Evolutionary conservation across 306 rosid species (phyloP).

Genomic region (Medicago arabica): DNA sequence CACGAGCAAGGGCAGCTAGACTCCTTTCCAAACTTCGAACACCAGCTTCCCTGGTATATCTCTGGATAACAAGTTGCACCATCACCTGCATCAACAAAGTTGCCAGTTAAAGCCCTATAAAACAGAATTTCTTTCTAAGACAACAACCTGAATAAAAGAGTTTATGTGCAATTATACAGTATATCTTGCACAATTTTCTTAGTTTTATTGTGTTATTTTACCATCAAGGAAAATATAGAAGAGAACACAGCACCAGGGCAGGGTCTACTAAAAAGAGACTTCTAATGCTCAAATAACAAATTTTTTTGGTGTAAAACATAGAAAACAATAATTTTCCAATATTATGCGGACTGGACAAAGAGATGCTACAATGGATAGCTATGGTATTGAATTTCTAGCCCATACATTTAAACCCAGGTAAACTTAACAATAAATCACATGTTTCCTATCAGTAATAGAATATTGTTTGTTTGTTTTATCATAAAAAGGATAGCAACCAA

Average conservation of each 20-base stretch:
- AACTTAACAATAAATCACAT: constrained; percentile 19
- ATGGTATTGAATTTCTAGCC: constrained; percentile 24
- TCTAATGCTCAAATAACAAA: constrained; percentile 32
- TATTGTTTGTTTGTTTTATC: constrained; percentile 12
- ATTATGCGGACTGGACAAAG: constrained; percentile 6
- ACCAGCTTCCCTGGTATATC: constrained; percentile 99
- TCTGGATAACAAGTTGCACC: constrained; percentile 83
- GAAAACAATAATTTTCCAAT: constrained; percentile 21
- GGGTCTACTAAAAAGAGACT: constrained; percentile 27
- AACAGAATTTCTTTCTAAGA: constrained; percentile 34
- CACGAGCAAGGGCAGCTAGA: constrained; percentile 95
- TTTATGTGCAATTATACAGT: constrained; percentile 22
- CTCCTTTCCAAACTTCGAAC: constrained; percentile 89
- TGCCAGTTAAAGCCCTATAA: constrained; percentile 34
- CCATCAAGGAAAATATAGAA: constrained; percentile 17
- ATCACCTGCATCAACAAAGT: constrained; percentile 63
- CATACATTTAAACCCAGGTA: constrained; percentile 20
- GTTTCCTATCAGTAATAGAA: constrained; percentile 7
- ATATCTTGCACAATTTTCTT: constrained; percentile 2
- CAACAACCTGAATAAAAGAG: constrained; percentile 4
- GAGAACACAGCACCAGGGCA: constrained; percentile 14
- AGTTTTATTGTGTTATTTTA: constrained; percentile 2
- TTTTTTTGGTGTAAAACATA: constrained; percentile 26
- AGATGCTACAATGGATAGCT: constrained; percentile 8
- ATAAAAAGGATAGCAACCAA: constrained; percentile 3